These are phyloP conservation scores for Intubia oerlemansii DNA, from an alignment of 2,329 filamentous ascomycete genomes.

Conservation along the genomic window DNA sequence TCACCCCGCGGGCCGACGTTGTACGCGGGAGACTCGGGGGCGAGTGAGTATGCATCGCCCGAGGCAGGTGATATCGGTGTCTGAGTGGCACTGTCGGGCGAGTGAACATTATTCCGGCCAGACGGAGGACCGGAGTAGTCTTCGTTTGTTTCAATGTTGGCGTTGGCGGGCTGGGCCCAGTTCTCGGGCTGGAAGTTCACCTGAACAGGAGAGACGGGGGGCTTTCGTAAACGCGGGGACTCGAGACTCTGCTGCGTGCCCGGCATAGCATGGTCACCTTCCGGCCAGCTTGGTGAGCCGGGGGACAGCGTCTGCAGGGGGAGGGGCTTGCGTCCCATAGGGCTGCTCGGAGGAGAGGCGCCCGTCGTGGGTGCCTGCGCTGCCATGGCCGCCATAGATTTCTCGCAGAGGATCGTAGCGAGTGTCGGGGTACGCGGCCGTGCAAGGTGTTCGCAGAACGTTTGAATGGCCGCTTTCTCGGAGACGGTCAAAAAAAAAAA, in stretches of 20 bases:
- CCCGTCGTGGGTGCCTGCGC: background rate
- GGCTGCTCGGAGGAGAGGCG: slow-evolving; percentile 11
- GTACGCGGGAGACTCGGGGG: background rate
- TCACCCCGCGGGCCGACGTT: background rate
- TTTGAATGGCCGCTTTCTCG: too few relatives aligned
- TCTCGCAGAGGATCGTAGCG: too few relatives aligned
- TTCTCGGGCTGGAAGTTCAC: slow-evolving; percentile 31
- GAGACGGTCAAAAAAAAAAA: too few relatives aligned
- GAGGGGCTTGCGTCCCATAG: slow-evolving; percentile 16
- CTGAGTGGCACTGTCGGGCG: slow-evolving; percentile 3
- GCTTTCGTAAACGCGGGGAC: slow-evolving; percentile 25
- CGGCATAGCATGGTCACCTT: slow-evolving; percentile 8
- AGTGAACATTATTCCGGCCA: background rate
- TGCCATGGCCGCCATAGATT: too few relatives aligned
- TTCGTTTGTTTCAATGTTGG: slow-evolving; percentile 22
- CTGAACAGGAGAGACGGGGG: slow-evolving; percentile 32
- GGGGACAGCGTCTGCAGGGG: slow-evolving; percentile 13
- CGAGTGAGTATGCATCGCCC: background rate
- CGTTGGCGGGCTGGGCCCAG: slow-evolving; percentile 30
- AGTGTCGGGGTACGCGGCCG: too few relatives aligned
- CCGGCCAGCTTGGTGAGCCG: slow-evolving; percentile 14
- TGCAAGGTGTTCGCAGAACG: too few relatives aligned
- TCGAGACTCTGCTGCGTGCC: slow-evolving; percentile 7
- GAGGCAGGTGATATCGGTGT: slow-evolving; percentile 11
- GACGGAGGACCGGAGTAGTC: slow-evolving; percentile 5